Base-by-base conservation (phyloP, 768 basidiomycete genomes). In the Mycena crocata region DNA sequence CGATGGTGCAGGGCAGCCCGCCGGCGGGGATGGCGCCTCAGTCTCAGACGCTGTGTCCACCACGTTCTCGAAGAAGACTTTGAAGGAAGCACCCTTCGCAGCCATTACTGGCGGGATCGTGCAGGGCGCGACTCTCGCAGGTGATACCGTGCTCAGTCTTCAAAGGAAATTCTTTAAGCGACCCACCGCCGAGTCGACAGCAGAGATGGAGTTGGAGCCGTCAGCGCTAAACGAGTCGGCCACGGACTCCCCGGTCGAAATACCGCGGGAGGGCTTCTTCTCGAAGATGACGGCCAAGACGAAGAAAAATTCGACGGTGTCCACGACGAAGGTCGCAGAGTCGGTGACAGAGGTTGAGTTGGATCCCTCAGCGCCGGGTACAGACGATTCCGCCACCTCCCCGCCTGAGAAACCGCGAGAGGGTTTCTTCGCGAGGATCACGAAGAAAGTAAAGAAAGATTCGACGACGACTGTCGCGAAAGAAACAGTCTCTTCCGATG, bases 141-240 rank as follows among this genome's bases (percentile, higher is more conserved):
- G 56, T 31, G 44, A 24, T 23, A 44, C 56, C 26, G 44, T 57
- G 39, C 19, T 46, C 31, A 15, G 56, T 31, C 15, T 57, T 23
- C 56, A 57, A 14, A 42, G 44, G n/a, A 19, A 31, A 15, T 32
- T 57, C 1, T 57, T 57, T 15, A 57, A 45, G 44, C 56, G 56
- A 8, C 15, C 31, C 13, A 24, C 31, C 3, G 35, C 12, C 2
- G 56, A 57, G 31, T 31, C 42, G n/a, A 1, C 44, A 21, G n/a
- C 42, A n/a, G 31, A 57, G 56, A 46, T 46, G 56, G 42, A 57
- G 31, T 10, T 57, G n/a, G 56, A 57, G 31, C 31, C 56, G 13
- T 35, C 42, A 3, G 32, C 21, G 15, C 17, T 56, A 37, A 23
- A 21, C 40, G 39, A 40, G 10, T 14, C 26, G 37, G 17, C 54